Percentiles rank a stretch among this genome's conserved stretches.
Conservation (phyloP, 805 yeast species). For the Nakazawaea holstii region DNA sequence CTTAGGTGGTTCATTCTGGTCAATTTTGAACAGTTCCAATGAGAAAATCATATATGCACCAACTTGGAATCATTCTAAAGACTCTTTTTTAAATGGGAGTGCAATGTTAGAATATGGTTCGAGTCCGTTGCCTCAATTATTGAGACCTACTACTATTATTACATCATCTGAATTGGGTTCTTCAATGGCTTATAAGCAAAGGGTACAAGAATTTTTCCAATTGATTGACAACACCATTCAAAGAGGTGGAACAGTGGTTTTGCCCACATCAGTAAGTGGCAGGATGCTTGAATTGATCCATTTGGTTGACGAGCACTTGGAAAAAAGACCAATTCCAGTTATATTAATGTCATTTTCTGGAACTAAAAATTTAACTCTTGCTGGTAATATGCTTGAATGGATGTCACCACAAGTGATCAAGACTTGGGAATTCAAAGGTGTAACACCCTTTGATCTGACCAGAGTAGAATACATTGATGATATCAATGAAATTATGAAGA, state of each 20-base stretch:
- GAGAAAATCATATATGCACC: constrained; percentile 87
- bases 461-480: constrained; percentile 47
- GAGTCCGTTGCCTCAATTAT: constrained; percentile 52
- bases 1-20: constrained; percentile 91
- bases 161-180: constrained; percentile 71
- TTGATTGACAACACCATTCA: constrained; percentile 61
- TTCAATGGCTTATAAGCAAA: constrained; percentile 49
- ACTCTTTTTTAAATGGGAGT: constrained; percentile 75
- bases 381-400: constrained; percentile 93
- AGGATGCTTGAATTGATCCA: constrained; percentile 77
- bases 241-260: constrained; percentile 72
- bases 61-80: constrained; percentile 92
- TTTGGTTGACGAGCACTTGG: constrained; percentile 62
- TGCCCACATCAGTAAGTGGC: constrained; percentile 80
- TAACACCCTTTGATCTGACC: constrained; percentile 73
- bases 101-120: constrained; percentile 42
- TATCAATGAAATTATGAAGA: constrained; percentile 37
- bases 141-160: constrained; percentile 78
- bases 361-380: constrained; percentile 70
- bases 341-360: constrained; percentile 75
- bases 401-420: constrained; percentile 83
- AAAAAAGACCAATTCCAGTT: constrained; percentile 60
- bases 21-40: constrained; percentile 54
- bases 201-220: constrained; percentile 59
- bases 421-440: constrained; percentile 72